Conservation (phyloP, 345 rosid genomes). For the Melaleuca quinquenervia region DNA sequence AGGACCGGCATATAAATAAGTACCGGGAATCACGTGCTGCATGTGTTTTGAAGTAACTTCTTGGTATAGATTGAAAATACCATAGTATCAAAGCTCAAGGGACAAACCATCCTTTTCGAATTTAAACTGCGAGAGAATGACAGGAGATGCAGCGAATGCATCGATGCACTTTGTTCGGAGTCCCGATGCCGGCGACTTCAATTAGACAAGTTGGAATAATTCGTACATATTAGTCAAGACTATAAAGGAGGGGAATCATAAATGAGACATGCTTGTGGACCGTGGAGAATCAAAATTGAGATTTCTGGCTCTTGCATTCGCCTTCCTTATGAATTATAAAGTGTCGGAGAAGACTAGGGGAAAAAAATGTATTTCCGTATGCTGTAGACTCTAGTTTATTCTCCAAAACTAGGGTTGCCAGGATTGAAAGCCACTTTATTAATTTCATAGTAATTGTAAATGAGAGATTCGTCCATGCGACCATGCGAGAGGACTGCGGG, state of each 20-base stretch:
- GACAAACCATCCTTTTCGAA: neutral
- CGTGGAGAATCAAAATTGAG: neutral
- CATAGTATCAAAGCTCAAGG: neutral
- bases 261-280: neutral
- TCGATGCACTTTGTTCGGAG: neutral
- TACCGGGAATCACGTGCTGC: too few species aligned
- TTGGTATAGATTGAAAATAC: neutral
- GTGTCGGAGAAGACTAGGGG: neutral
- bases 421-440: neutral
- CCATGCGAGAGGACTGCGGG: constrained; percentile 6
- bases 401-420: neutral
- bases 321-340: neutral
- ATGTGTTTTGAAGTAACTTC: too few species aligned
- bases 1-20: too few species aligned
- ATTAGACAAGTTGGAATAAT: neutral
- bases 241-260: neutral
- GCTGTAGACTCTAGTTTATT: neutral
- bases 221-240: neutral
- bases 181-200: neutral
- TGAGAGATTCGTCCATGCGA: constrained; percentile 6
- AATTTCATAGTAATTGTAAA: neutral
- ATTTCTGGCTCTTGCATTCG: neutral
- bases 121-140: neutral
- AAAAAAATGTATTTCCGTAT: neutral
- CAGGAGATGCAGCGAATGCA: too few species aligned